Evolutionary conservation across 257 asterid species (phyloP).

Genomic region (Capsicum baccatum): DNA sequence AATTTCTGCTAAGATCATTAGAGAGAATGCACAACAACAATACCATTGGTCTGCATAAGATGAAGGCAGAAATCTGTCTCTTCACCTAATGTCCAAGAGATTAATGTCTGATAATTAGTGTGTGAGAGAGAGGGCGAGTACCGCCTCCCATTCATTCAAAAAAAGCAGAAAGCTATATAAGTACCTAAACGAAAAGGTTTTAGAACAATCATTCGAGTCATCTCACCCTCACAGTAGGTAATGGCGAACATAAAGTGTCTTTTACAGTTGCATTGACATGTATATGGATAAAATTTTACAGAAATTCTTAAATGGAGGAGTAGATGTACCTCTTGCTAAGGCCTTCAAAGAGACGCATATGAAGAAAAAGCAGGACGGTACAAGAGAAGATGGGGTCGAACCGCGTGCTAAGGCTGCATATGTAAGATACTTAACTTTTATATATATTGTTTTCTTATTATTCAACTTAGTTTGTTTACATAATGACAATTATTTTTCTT

Average conservation of each 20-base stretch:
- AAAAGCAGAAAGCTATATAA: background rate
- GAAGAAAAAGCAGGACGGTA: no score
- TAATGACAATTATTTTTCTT: no score
- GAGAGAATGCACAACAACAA: background rate
- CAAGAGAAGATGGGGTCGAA: no score
- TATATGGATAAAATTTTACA: no score
- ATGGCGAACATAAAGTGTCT: background rate
- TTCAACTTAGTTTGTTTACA: no score
- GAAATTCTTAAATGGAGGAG: no score
- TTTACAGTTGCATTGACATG: background rate
- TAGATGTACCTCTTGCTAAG: no score
- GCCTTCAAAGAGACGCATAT: no score
- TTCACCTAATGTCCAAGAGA: background rate
- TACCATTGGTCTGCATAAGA: background rate
- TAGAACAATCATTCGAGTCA: constrained; percentile 3
- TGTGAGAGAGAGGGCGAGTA: background rate
- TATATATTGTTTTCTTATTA: no score
- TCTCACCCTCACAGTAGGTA: background rate
- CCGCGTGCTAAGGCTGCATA: no score
- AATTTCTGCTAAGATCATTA: background rate
- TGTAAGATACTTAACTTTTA: no score
- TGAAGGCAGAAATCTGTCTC: background rate
- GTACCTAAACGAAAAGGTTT: background rate
- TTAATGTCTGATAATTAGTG: constrained; percentile 1
- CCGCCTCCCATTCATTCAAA: background rate